Percentiles rank a stretch among this genome's conserved stretches.
Evolutionary conservation across 345 rosid species (phyloP).

Genomic region (Eucalyptus polyanthemos): DNA sequence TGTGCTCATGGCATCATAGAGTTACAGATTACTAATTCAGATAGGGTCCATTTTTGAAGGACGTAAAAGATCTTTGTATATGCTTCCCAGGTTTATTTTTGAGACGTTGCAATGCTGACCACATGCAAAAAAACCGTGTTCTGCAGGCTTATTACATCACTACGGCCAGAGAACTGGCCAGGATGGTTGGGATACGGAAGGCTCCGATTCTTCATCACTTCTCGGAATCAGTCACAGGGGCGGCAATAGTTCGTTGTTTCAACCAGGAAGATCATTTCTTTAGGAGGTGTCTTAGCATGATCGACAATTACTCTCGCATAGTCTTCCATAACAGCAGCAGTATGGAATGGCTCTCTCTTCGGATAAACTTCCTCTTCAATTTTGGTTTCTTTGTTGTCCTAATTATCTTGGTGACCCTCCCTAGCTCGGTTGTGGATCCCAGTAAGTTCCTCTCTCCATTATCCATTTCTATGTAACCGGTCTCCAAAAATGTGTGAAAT

Average conservation of each 20-base stretch:
- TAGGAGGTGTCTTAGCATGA: slow-evolving; percentile 20
- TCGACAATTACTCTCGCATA: slow-evolving; percentile 52
- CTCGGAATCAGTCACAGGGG: slow-evolving; percentile 73
- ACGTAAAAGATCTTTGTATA: neutral
- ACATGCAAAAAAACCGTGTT: neutral
- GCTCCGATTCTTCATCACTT: slow-evolving; percentile 82
- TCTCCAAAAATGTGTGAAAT: neutral
- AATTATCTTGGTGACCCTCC: slow-evolving; percentile 58
- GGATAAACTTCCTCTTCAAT: slow-evolving; percentile 77
- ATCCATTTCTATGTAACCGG: neutral
- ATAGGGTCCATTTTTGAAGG: neutral
- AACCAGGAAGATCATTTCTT: slow-evolving; percentile 55
- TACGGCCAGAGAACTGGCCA: slow-evolving; percentile 80
- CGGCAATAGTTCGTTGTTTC: slow-evolving; percentile 64
- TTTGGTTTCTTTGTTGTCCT: slow-evolving; percentile 69
- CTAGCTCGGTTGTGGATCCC: slow-evolving; percentile 53
- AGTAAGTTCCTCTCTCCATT: slow-evolving; percentile 26
- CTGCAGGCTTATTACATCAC: slow-evolving; percentile 73
- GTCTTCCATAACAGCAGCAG: slow-evolving; percentile 62
- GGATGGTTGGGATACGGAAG: slow-evolving; percentile 71
- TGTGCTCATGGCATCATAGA: neutral
- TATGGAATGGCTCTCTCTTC: slow-evolving; percentile 82
- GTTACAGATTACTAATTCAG: neutral
- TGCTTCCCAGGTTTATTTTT: neutral
- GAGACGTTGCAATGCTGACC: neutral